Conservation (phyloP, 495 filamentous ascomycete species). For the Xylaria venustula region DNA sequence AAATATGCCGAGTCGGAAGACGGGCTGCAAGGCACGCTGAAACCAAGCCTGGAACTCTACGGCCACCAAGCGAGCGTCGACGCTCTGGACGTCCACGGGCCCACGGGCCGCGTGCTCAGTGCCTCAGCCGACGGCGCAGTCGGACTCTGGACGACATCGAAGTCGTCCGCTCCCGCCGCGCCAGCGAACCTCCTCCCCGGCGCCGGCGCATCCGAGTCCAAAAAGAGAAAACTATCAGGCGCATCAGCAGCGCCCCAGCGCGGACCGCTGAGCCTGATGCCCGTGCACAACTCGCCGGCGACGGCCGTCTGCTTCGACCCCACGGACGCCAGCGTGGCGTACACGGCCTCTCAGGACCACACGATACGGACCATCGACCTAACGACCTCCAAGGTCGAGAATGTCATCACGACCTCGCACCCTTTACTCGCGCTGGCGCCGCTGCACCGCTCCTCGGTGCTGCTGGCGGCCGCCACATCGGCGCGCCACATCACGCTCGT, state of each 20-base stretch:
- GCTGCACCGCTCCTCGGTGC: constrained; percentile 54
- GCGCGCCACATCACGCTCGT: constrained; percentile 87
- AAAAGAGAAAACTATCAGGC: constrained; percentile 67
- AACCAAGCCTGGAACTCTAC: constrained; percentile 79
- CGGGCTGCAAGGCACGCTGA: constrained; percentile 59
- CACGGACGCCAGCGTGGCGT: constrained; percentile 80
- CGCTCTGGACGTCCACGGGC: constrained; percentile 71
- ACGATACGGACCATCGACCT: constrained; percentile 89
- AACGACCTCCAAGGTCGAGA: constrained; percentile 68
- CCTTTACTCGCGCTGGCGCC: constrained; percentile 73
- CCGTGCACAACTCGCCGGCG: constrained; percentile 68
- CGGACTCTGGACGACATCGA: constrained; percentile 80
- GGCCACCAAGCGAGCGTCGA: constrained; percentile 77
- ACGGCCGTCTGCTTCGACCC: constrained; percentile 79
- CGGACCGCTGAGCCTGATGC: constrained; percentile 72
- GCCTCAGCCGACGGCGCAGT: constrained; percentile 77
- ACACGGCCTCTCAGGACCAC: constrained; percentile 87
- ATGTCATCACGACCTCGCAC: constrained; percentile 77
- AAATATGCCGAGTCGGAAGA: constrained; percentile 70
- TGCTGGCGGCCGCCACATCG: constrained; percentile 81
- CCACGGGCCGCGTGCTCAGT: constrained; percentile 75
- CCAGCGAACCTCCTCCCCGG: constrained; percentile 64
- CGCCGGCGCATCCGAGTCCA: constrained; percentile 55
- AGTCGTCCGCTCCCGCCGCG: constrained; percentile 68
- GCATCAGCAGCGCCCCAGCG: constrained; percentile 67